phyloP scores from a whole-genome alignment of 2,329 filamentous ascomycete genomes.

The Microsporum canis region DNA sequence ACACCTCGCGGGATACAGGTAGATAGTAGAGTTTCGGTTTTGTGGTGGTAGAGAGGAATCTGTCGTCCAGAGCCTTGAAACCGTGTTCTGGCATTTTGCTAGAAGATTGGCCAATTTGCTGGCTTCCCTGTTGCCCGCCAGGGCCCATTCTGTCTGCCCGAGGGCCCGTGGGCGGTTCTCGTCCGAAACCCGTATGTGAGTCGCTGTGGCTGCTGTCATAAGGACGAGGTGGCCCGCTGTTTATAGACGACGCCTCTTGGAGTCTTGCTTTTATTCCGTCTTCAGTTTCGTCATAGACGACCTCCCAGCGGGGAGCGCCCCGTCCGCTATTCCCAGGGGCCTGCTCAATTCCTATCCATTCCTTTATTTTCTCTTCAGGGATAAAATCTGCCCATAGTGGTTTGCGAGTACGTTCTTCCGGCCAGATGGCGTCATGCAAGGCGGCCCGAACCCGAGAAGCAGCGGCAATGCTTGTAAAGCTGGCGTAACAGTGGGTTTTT shows the following conservation, averaged over 20 bases:
- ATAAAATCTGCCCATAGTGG: constrained; percentile 82
- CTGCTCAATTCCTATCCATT: constrained; percentile 64
- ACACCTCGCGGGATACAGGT: constrained; percentile 55
- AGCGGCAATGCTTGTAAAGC: constrained; percentile 56
- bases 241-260: constrained; percentile 33
- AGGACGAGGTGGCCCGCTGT: neutral
- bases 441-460: constrained; percentile 65
- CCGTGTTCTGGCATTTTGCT: constrained; percentile 24
- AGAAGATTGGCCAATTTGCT: neutral
- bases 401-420: constrained; percentile 73
- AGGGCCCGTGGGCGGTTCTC: constrained; percentile 22
- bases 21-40: constrained; percentile 57
- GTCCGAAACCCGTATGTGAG: constrained; percentile 17
- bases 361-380: constrained; percentile 57
- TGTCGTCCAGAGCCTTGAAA: constrained; percentile 48
- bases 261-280: constrained; percentile 49
- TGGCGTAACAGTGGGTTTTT: constrained; percentile 74
- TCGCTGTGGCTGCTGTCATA: constrained; percentile 5
- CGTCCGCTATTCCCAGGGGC: constrained; percentile 34
- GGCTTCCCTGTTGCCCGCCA: neutral
- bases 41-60: constrained; percentile 48
- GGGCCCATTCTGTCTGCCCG: constrained; percentile 14
- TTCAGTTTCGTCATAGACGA: constrained; percentile 53
- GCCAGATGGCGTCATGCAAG: constrained; percentile 73
- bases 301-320: constrained; percentile 53